Conservation (phyloP, 441 rosid species). For the Pelargonium fulgidum region DNA sequence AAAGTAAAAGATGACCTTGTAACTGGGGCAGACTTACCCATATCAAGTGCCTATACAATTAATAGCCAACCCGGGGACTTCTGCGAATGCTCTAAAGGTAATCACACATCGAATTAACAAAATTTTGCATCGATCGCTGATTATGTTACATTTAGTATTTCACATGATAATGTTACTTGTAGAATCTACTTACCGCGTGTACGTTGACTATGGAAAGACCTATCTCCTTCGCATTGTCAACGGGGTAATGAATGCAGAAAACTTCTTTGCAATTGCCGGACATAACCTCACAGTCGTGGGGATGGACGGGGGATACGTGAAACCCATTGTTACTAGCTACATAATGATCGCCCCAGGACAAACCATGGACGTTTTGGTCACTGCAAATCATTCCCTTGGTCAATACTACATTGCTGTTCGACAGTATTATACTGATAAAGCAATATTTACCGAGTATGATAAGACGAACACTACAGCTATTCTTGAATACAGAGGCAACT, state of each 20-base stretch:
- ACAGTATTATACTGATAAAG: conserved; percentile 33
- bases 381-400: conserved; percentile 36
- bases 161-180: neutral
- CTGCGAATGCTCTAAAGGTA: neutral
- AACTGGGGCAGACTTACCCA: neutral
- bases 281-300: conserved; percentile 42
- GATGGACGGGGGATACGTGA: conserved; percentile 47
- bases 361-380: conserved; percentile 49
- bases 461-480: conserved; percentile 46
- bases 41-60: neutral
- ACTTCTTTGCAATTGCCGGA: conserved; percentile 20
- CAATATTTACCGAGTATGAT: conserved; percentile 27
- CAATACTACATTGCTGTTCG: conserved; percentile 49
- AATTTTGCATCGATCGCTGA: too few species aligned
- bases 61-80: neutral
- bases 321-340: conserved; percentile 35
- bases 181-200: conserved; percentile 18
- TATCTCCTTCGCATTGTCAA: conserved; percentile 23
- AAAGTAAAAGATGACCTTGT: conserved; percentile 31
- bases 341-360: conserved; percentile 56
- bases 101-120: neutral
- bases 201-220: conserved; percentile 23
- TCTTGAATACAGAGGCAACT: conserved; percentile 43
- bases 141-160: too few species aligned
- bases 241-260: conserved; percentile 20